phyloP scores from a whole-genome alignment of 768 basidiomycete species.

The Amanita muscaria region DNA sequence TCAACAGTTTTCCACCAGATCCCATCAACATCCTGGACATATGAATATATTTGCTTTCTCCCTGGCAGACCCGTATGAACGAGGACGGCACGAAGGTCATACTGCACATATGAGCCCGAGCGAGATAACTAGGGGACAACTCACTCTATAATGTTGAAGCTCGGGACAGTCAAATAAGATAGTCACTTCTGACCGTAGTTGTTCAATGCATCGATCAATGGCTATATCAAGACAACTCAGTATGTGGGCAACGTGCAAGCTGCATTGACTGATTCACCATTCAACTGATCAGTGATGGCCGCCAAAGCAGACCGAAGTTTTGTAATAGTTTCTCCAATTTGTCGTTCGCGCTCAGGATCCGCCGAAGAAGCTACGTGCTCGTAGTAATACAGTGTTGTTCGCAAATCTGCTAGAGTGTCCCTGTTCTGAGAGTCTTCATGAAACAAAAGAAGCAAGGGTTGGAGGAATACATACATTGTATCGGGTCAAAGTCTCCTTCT shows the following conservation, averaged over 20 bases:
- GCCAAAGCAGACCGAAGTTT: constrained; percentile 48
- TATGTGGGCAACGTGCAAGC: background rate
- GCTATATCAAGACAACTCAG: constrained; percentile 25
- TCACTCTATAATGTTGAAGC: constrained; percentile 49
- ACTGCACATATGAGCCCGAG: constrained; percentile 32
- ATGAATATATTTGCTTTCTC: constrained; percentile 70
- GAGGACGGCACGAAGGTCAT: constrained; percentile 72
- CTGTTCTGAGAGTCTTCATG: constrained; percentile 34
- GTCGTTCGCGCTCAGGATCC: constrained; percentile 36
- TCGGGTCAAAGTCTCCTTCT: constrained; percentile 39
- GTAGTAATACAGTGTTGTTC: constrained; percentile 59
- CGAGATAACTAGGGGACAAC: constrained; percentile 13
- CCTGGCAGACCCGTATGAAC: constrained; percentile 74
- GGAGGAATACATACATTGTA: constrained; percentile 40
- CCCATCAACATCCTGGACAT: constrained; percentile 52
- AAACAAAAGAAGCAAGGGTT: background rate
- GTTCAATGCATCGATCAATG: constrained; percentile 40
- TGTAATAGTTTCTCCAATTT: constrained; percentile 32
- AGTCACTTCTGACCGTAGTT: constrained; percentile 35
- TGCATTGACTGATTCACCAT: constrained; percentile 30
- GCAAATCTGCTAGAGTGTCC: constrained; percentile 55
- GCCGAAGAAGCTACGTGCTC: constrained; percentile 51
- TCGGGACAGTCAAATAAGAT: constrained; percentile 54
- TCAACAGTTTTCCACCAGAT: constrained; percentile 81
- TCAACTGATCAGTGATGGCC: constrained; percentile 42